These are phyloP conservation scores for Clitoria ternatea DNA, from an alignment of 306 rosid genomes.

Conservation along the genomic window DNA sequence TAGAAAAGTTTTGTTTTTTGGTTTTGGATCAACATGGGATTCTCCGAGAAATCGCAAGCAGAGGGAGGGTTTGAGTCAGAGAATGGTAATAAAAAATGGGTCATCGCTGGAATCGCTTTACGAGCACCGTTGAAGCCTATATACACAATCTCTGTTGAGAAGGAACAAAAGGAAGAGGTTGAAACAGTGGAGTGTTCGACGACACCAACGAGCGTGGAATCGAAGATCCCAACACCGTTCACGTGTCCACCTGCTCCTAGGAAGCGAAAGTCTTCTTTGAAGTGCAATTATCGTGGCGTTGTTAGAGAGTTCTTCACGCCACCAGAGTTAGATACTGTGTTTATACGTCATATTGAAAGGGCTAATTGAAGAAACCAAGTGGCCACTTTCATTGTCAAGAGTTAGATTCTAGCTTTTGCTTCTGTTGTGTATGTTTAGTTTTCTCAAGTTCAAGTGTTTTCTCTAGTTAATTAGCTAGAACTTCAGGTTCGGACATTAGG, in stretches of 20 bases:
- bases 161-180: neutral
- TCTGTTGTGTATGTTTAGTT: conserved; percentile 4
- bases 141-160: conserved; percentile 27
- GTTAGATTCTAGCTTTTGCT: neutral
- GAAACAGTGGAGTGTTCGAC: conserved; percentile 37
- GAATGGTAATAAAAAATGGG: conserved; percentile 42
- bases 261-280: conserved; percentile 50
- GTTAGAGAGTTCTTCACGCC: conserved; percentile 61
- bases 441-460: conserved; percentile 5
- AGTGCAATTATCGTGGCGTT: conserved; percentile 45
- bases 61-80: conserved; percentile 46
- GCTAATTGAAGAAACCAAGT: conserved; percentile 25
- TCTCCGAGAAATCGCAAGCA: conserved; percentile 45
- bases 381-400: neutral
- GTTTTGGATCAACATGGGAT: conserved; percentile 41
- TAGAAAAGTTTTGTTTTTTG: neutral
- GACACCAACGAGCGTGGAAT: conserved; percentile 64
- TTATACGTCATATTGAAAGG: conserved; percentile 48
- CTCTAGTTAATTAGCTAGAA: neutral
- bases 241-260: conserved; percentile 82
- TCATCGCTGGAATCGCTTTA: conserved; percentile 57
- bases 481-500: conserved; percentile 20
- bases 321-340: conserved; percentile 69
- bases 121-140: conserved; percentile 65
- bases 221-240: conserved; percentile 47